Evolutionary conservation across 352 stramenopile species (phyloP).

Genomic region (Globisporangium lucens): DNA sequence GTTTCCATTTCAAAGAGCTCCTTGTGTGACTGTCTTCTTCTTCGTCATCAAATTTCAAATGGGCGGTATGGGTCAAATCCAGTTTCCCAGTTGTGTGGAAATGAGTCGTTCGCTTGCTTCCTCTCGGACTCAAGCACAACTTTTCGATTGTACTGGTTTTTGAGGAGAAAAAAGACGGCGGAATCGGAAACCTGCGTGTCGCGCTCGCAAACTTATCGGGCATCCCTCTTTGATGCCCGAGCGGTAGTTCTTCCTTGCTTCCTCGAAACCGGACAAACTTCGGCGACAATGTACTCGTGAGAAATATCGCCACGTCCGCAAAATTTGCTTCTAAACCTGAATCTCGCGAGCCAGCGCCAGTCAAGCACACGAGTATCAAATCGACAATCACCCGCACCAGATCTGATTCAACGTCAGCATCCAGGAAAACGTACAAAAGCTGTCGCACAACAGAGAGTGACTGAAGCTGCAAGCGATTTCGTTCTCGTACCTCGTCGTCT

Average conservation of each 20-base stretch:
- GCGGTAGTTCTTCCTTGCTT: slow-evolving; percentile 7
- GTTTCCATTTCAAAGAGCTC: slow-evolving; percentile 7
- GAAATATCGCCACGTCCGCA: slow-evolving; percentile 57
- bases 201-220: not conserved
- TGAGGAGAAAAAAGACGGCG: not conserved
- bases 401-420: slow-evolving; percentile 41
- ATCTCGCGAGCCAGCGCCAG: slow-evolving; percentile 25
- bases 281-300: slow-evolving; percentile 49
- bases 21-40: not conserved
- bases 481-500: slow-evolving; percentile 43
- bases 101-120: not conserved
- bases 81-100: not conserved
- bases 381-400: slow-evolving; percentile 61
- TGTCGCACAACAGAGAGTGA: slow-evolving; percentile 62
- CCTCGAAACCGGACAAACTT: slow-evolving; percentile 35
- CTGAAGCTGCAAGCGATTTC: slow-evolving; percentile 61
- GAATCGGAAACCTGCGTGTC: not conserved
- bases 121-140: slow-evolving; percentile 18
- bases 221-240: not conserved
- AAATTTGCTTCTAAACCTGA: slow-evolving; percentile 57
- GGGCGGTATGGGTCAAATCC: not conserved
- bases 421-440: slow-evolving; percentile 66
- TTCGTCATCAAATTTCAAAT: not conserved
- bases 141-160: slow-evolving; percentile 2
- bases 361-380: slow-evolving; percentile 68